Evolutionary conservation across 1,284 basidiomycete genomes (phyloP), one percentile per base, ranked within the genome.

Genomic region (Quambalaria eucalypti): DNA sequence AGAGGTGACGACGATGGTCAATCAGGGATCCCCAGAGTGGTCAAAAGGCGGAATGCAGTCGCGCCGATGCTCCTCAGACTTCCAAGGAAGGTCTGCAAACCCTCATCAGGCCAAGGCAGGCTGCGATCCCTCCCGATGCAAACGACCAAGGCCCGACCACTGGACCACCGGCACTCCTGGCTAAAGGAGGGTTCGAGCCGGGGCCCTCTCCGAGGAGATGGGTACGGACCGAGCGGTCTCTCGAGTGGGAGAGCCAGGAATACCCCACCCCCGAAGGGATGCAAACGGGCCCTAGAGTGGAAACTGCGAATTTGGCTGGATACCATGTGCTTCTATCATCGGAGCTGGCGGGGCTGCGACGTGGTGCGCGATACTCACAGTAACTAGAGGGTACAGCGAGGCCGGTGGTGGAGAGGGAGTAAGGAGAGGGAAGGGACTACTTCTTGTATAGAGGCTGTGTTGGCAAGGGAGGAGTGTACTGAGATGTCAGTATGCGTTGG

Each of bases 251-350:
- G 72, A 73, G 70, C 70, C 70, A 66, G 59, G 19, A 52, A 53
- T 61, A 62, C 66, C 54, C 68, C 71, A 69, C 56, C 64, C 59
- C 60, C 54, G 30, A 57, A 38, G 54, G 61, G 65, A 59, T 69
- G 67, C 66, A 39, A 39, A 38, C 55, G 68, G 71, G 66, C 58
- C 60, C 62, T 74, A 73, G 72, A 74, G 72, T 73, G 70, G 72
- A 74, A 74, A 74, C 72, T 74, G 72, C 72, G 72, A 74, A 74
- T 72, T 66, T 73, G 71, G 71, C 64, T 74, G 72, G 72, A 74
- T 73, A 74, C 72, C 72, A 74, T 58, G 63, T 33, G 56, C 73
- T 64, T 74, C 72, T n/a, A 74, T 74, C 72, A 50, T 65, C 57
- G 68, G 68, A 66, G 69, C 10, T 28, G 36, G 25, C 16, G 25